Percentiles rank a stretch among this genome's conserved stretches.
Evolutionary conservation across 805 yeast species (phyloP).

Genomic region (Saturnispora gosingensis): DNA sequence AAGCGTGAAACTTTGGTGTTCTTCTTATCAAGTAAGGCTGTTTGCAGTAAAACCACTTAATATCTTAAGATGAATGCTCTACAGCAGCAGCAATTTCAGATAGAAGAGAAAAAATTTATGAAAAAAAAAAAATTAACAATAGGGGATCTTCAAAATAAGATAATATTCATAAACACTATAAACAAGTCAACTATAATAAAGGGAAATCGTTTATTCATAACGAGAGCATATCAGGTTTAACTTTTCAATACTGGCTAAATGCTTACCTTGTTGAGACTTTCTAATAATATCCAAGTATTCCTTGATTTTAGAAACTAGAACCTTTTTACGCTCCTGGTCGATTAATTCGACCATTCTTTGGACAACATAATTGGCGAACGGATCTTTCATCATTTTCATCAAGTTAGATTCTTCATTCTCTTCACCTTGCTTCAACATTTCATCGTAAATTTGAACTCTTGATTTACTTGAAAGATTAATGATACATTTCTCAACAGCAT

Average conservation of each 20-base stretch:
- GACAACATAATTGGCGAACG: slow-evolving; percentile 94
- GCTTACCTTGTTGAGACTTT: slow-evolving; percentile 67
- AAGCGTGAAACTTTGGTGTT: no score
- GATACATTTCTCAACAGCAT: slow-evolving; percentile 93
- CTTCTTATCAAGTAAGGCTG: no score
- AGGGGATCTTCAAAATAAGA: neutral
- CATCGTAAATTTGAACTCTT: slow-evolving; percentile 52
- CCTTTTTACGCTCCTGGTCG: slow-evolving; percentile 56
- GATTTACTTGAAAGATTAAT: slow-evolving; percentile 59
- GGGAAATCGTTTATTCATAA: slow-evolving; percentile 12
- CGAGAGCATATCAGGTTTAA: slow-evolving; percentile 49
- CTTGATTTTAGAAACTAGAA: slow-evolving; percentile 65
- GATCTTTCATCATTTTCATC: slow-evolving; percentile 93
- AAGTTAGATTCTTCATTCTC: slow-evolving; percentile 62
- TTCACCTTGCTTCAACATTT: slow-evolving; percentile 49
- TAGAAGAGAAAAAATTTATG: no score
- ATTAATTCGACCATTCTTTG: slow-evolving; percentile 87
- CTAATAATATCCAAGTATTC: slow-evolving; percentile 71
- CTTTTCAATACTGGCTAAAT: slow-evolving; percentile 74
- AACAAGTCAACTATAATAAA: neutral
- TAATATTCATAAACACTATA: slow-evolving; percentile 1
- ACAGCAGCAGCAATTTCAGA: neutral
- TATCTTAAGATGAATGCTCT: neutral
- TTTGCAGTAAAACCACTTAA: neutral
- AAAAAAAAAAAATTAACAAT: no score